Conservation (phyloP, 139 green algal species). For the Coelastrella sp. region DNA sequence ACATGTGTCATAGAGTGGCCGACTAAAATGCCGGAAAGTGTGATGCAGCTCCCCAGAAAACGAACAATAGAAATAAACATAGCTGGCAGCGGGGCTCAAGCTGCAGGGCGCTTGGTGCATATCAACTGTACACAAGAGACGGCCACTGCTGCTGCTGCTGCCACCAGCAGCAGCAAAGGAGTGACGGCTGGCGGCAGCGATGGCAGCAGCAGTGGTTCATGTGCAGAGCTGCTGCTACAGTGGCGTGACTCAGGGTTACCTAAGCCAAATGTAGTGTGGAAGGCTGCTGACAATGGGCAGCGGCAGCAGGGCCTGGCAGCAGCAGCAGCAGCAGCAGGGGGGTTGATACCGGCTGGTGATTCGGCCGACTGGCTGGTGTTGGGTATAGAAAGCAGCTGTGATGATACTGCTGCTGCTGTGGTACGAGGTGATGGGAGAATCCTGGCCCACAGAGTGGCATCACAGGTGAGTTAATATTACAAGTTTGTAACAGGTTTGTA, state of each 20-base stretch:
- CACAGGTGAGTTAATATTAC: constrained; percentile 53
- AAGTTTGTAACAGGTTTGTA: too few relatives aligned
- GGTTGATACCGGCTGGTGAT: not conserved
- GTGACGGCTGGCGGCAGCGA: constrained; percentile 9
- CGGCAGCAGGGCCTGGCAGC: not conserved
- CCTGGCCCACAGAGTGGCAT: constrained; percentile 33
- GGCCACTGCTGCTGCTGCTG: constrained; percentile 16
- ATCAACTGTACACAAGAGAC: constrained; percentile 32
- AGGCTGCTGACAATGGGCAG: not conserved
- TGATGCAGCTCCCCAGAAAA: constrained; percentile 25
- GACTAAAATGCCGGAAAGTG: constrained; percentile 60
- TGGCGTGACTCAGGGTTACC: not conserved
- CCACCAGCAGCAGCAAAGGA: not conserved
- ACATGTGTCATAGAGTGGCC: constrained; percentile 70
- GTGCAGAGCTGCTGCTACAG: not conserved
- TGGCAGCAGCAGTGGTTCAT: not conserved
- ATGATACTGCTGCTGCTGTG: constrained; percentile 95
- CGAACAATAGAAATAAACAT: constrained; percentile 52
- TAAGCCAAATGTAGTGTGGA: not conserved
- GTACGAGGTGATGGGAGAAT: constrained; percentile 79
- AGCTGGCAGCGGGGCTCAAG: constrained; percentile 56
- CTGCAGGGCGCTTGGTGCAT: constrained; percentile 43
- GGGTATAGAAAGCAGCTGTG: constrained; percentile 96
- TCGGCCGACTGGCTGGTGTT: constrained; percentile 73
- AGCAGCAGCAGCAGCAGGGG: constrained; percentile 25